Percentiles rank a stretch among this genome's conserved stretches.
These are phyloP conservation scores for Hypoxylon sp. DNA, from an alignment of 2,329 filamentous ascomycete species.

Conservation along the genomic window DNA sequence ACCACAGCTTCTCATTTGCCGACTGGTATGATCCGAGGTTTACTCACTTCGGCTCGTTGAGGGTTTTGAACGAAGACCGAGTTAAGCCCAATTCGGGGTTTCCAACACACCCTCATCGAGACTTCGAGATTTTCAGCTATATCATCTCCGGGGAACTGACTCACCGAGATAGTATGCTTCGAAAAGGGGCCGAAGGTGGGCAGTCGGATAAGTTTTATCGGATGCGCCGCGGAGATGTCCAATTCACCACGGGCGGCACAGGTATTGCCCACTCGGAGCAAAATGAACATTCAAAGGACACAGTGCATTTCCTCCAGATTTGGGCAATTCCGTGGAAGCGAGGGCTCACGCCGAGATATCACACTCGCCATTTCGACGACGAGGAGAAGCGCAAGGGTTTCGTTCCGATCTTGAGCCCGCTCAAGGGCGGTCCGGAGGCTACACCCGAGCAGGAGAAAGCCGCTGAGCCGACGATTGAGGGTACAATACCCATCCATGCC, in stretches of 20 bases:
- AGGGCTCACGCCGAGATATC: constrained; percentile 81
- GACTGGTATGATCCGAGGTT: constrained; percentile 77
- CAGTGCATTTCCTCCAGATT: constrained; percentile 90
- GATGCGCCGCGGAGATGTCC: constrained; percentile 85
- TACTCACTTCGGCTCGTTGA: constrained; percentile 80
- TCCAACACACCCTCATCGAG: constrained; percentile 86
- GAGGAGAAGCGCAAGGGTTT: constrained; percentile 79
- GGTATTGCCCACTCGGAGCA: constrained; percentile 86
- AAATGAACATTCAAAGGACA: constrained; percentile 79
- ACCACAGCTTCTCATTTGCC: constrained; percentile 89
- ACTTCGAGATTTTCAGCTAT: constrained; percentile 90
- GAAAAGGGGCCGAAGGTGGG: constrained; percentile 74
- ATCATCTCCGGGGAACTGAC: constrained; percentile 88
- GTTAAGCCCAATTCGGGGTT: constrained; percentile 82
- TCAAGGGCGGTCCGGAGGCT: constrained; percentile 76
- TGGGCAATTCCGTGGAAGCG: constrained; percentile 86
- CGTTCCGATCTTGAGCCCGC: constrained; percentile 81
- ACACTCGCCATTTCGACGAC: constrained; percentile 80
- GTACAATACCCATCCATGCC: constrained; percentile 86
- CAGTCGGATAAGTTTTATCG: constrained; percentile 76
- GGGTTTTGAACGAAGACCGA: constrained; percentile 91
- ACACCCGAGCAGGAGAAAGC: constrained; percentile 73
- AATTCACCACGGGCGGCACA: constrained; percentile 90
- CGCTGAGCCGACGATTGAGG: constrained; percentile 72
- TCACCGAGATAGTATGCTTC: constrained; percentile 88